Evolutionary conservation across 352 stramenopile genomes (phyloP), one percentile per base, ranked within the genome.

Genomic region (Phytophthora pini): DNA sequence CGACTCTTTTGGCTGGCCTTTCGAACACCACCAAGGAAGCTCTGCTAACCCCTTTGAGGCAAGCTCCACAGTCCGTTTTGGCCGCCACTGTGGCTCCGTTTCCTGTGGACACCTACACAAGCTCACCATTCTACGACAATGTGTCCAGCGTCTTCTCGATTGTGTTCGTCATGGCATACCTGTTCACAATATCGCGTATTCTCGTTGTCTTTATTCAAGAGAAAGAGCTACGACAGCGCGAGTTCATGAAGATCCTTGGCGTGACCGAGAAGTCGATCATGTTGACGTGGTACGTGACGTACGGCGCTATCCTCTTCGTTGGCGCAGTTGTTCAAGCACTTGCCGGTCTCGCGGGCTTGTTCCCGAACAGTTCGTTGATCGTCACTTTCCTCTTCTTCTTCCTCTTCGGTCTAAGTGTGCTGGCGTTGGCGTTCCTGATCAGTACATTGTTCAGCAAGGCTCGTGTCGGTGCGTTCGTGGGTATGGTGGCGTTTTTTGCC

Each of bases 221-320:
- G 65, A 97, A 97, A 38, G 94, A 98, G 51, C 74, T 79, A 1
- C 79, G 88, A 4, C 79, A 91, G 38, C 90, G 93, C 15, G 94
- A 98, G 66, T 84, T 86, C 50, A 95, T 98, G 74, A 93, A 94
- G 68, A 85, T 88, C 49, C 90, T 98, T 55, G 95, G 95, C 17
- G 80, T 98, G 17, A 95, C 73, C 5, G 82, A 93, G 44, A 74
- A 59, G 9, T 72, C 65, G 7, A 92, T 93, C 38, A 71, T 82
- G 9, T 39, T 84, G 12, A 86, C 76, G 9, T 93, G 85, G 85
- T 90, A 85, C 57, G 78, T 98, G 38, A 97, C 91, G 29, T 97
- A 97, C 78, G 59, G 89, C 3, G 48, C 82, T 15, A 92, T 98
- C 36, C 63, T 98, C 15, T 65, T 96, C 8, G 40, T 95, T n/a